phyloP scores from a whole-genome alignment of 2,329 filamentous ascomycete species.

The Epichloe sibirici region DNA sequence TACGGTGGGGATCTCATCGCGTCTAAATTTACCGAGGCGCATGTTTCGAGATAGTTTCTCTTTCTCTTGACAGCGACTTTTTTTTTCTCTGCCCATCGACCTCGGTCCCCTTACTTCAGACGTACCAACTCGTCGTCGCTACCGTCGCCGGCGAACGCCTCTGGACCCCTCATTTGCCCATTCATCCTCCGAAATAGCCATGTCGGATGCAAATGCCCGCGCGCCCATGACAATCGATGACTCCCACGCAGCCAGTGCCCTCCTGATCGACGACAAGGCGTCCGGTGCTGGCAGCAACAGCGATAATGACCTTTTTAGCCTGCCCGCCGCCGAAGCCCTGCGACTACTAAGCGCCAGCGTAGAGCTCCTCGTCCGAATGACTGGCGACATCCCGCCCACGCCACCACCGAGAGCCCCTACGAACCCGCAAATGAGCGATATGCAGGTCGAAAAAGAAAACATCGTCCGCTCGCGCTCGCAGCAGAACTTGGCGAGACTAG shows the following conservation, averaged over 20 bases:
- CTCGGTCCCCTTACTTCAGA: neutral
- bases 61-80: slow-evolving; percentile 2
- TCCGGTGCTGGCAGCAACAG: slow-evolving; percentile 17
- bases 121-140: neutral
- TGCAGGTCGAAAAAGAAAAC: slow-evolving; percentile 49
- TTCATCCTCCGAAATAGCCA: neutral
- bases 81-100: neutral
- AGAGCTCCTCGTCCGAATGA: slow-evolving; percentile 58
- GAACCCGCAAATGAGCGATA: slow-evolving; percentile 53
- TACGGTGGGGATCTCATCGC: neutral
- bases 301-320: slow-evolving; percentile 62
- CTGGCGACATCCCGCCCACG: slow-evolving; percentile 71
- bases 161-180: too few relatives aligned
- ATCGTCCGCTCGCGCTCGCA: slow-evolving; percentile 47
- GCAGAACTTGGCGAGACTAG: slow-evolving; percentile 35
- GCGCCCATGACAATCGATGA: neutral
- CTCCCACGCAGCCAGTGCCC: slow-evolving; percentile 4
- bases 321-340: slow-evolving; percentile 63
- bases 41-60: slow-evolving; percentile 1
- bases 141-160: neutral
- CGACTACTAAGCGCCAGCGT: slow-evolving; percentile 64
- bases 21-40: slow-evolving; percentile 2
- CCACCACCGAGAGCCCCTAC: slow-evolving; percentile 53
- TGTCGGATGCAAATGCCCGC: neutral
- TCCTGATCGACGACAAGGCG: slow-evolving; percentile 13